Evolutionary conservation across 371 early-diverging fungal species (phyloP), one percentile per base, ranked within the genome.

Genomic region (Blyttiomyces sp.): DNA sequence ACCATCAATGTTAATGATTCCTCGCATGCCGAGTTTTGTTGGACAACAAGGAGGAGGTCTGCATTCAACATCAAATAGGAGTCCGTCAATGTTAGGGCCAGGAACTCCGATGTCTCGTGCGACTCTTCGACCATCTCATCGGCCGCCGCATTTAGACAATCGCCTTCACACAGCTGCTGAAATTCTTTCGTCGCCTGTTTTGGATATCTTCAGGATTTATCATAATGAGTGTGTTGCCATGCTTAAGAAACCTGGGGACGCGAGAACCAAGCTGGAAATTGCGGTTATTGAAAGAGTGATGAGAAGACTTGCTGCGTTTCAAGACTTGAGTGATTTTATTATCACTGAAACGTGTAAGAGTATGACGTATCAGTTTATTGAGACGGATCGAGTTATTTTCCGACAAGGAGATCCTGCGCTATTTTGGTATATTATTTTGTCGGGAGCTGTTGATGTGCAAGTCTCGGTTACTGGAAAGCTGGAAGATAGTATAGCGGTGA

Each of bases 361-460:
- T 2, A 13, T 70, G 49, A 34, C 33, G 19, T 66, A 66, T 28
- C 48, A 55, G n/a, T 24, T 28, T 7, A 56, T 61, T 24, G 68
- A 69, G 13, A 28, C 49, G 27, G 52, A 71, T 30, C 57, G 74
- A 2, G 66, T 50, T 9, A 70, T 77, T 4, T 73, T 77, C 45
- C 30, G 51, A 16, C 77, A 77, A 49, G 77, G 74, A 24, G 76
- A 77, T 19, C 21, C 24, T 1, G 75, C 63, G 23, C 66, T 72
- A 7, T 59, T 64, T 21, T 77, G 76, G 76, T 77, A 58, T 49
- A 64, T 77, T 43, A 66, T 77, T 36, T 49, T 75, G 9, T 24
- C 49, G 21, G 77, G 77, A 4, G 17, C 54, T 7, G 66, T 70
- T 19, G 30, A 24, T 7, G 72, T 77, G 26, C 55, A 60, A 33